A percentile compares a stretch with the other conserved stretches of the same genome.
Evolutionary conservation across 2,329 filamentous ascomycete species (phyloP).

Genomic region (Botrytis galanthina): DNA sequence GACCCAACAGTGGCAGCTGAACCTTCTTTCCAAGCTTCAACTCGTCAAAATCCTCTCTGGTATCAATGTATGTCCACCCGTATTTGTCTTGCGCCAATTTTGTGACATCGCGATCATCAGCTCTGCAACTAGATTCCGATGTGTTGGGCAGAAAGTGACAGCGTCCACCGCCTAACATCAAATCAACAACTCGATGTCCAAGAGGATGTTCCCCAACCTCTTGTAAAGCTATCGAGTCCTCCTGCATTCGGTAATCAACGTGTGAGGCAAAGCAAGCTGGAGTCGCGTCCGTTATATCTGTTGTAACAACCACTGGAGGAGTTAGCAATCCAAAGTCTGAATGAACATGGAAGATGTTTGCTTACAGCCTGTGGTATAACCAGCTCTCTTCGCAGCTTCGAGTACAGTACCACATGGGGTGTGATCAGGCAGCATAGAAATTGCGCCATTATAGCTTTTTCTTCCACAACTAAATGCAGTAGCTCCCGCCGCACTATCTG

Average conservation of each 20-base stretch:
- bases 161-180: constrained; percentile 88
- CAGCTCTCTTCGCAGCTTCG: constrained; percentile 88
- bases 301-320: constrained; percentile 75
- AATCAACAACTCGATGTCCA: constrained; percentile 78
- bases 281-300: constrained; percentile 91
- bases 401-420: constrained; percentile 87
- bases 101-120: constrained; percentile 73
- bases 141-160: constrained; percentile 90
- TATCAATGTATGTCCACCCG: constrained; percentile 76
- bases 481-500: constrained; percentile 93
- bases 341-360: background rate
- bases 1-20: constrained; percentile 74
- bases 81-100: constrained; percentile 68
- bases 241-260: constrained; percentile 73
- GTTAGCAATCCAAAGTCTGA: background rate
- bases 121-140: constrained; percentile 76
- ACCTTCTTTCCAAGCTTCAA: constrained; percentile 63
- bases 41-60: constrained; percentile 71
- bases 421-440: constrained; percentile 81
- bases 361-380: constrained; percentile 74
- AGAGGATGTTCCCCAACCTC: constrained; percentile 86
- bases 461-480: constrained; percentile 90
- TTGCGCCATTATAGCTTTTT: constrained; percentile 97
- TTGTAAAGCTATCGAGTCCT: constrained; percentile 89
- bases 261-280: constrained; percentile 93